These are phyloP conservation scores for Dioszegia hungarica DNA, from an alignment of 768 basidiomycete species.

Conservation along the genomic window DNA sequence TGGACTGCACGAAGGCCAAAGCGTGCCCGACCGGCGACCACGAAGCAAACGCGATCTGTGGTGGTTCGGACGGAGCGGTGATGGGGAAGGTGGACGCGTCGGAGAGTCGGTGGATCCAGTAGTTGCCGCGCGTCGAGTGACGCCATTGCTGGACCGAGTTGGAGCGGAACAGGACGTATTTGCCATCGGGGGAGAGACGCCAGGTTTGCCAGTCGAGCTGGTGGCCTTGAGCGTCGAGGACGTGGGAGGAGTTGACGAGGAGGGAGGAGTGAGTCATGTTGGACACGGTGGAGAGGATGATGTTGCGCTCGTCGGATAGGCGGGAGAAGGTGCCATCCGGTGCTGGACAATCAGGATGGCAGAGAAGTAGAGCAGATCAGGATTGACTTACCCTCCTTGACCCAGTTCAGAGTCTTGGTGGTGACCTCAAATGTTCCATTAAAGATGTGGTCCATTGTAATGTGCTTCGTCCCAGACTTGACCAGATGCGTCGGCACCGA, in stretches of 20 bases:
- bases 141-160: conserved; percentile 90
- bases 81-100: conserved; percentile 67
- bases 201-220: conserved; percentile 56
- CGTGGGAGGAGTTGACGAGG: conserved; percentile 40
- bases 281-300: conserved; percentile 76
- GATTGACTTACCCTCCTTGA: conserved; percentile 79
- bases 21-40: conserved; percentile 81
- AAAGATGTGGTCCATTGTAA: conserved; percentile 86
- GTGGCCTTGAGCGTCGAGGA: conserved; percentile 34
- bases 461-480: conserved; percentile 56
- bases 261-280: conserved; percentile 50
- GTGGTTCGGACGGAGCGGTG: conserved; percentile 62
- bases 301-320: conserved; percentile 57
- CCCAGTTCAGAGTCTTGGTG: conserved; percentile 65
- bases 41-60: conserved; percentile 69
- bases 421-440: conserved; percentile 74
- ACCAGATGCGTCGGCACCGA: conserved; percentile 54
- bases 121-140: conserved; percentile 81
- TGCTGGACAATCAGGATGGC: conserved; percentile 54
- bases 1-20: conserved; percentile 77
- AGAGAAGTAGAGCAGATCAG: too few species aligned
- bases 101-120: conserved; percentile 78
- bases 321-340: conserved; percentile 86
- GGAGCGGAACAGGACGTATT: conserved; percentile 76
- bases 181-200: conserved; percentile 86